These are phyloP conservation scores for Didymella pinodella DNA, from an alignment of 2,329 filamentous ascomycete species.

Conservation along the genomic window DNA sequence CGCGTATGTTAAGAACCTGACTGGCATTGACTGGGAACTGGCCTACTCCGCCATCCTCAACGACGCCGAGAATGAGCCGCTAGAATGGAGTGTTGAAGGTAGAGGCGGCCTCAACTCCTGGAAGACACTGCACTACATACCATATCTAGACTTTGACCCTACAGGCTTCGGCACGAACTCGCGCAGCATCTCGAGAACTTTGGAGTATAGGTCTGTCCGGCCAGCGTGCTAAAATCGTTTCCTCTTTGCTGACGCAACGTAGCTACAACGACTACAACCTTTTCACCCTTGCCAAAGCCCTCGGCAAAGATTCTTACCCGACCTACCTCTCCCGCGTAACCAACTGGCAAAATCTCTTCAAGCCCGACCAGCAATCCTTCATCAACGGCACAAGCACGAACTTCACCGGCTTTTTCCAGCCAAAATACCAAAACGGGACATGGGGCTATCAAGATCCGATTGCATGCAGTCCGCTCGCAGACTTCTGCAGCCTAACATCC, in stretches of 20 bases:
- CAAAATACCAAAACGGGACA: constrained; percentile 67
- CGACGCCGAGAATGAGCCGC: background rate
- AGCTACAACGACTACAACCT: background rate
- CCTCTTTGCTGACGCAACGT: background rate
- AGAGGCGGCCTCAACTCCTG: background rate
- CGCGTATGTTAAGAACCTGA: background rate
- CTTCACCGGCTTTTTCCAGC: background rate
- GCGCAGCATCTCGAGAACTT: background rate
- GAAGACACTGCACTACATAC: background rate
- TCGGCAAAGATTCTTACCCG: background rate
- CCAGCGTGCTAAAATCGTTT: background rate
- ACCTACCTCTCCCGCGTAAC: background rate
- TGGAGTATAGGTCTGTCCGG: background rate
- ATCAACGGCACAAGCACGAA: background rate
- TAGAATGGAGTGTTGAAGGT: background rate
- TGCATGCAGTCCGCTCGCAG: constrained; percentile 42
- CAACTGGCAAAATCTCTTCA: background rate
- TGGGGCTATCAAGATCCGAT: constrained; percentile 73
- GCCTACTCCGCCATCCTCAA: background rate
- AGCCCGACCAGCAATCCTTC: background rate
- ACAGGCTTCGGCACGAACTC: background rate
- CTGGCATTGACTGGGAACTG: background rate
- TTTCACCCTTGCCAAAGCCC: background rate
- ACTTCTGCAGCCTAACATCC: constrained; percentile 44
- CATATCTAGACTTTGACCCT: background rate